Evolutionary conservation across 1,284 basidiomycete genomes (phyloP).

Genomic region (Heterobasidion irregulare): DNA sequence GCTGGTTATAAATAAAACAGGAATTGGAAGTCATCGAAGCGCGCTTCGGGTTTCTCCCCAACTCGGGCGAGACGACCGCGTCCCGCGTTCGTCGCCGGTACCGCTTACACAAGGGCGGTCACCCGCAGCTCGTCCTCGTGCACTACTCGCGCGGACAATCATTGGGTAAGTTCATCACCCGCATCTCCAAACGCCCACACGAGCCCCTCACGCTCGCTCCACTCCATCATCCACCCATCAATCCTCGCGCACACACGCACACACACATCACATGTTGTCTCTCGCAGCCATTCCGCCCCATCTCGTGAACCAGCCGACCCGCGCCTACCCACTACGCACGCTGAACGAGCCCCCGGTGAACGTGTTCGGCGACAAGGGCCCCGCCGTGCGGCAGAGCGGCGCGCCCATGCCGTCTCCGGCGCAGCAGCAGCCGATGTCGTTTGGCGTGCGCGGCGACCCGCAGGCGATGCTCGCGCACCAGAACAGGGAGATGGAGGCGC

Average conservation of each 20-base stretch:
- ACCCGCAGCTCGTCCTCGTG: slow-evolving; percentile 58
- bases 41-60: slow-evolving; percentile 70
- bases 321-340: slow-evolving; percentile 59
- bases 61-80: slow-evolving; percentile 45
- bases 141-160: slow-evolving; percentile 62
- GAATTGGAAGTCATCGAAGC: slow-evolving; percentile 68
- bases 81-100: slow-evolving; percentile 61
- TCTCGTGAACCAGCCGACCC: slow-evolving; percentile 37
- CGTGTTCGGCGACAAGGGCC: slow-evolving; percentile 53
- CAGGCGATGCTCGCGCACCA: slow-evolving; percentile 66
- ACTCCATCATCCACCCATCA: not conserved
- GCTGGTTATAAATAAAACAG: slow-evolving; percentile 22
- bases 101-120: slow-evolving; percentile 61
- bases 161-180: slow-evolving; percentile 38
- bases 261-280: not conserved
- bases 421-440: slow-evolving; percentile 4
- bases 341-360: slow-evolving; percentile 57
- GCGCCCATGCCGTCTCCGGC: slow-evolving; percentile 7
- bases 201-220: not conserved
- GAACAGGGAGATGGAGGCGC: slow-evolving; percentile 57
- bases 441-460: slow-evolving; percentile 21
- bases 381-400: slow-evolving; percentile 5
- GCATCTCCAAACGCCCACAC: not conserved
- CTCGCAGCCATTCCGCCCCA: slow-evolving; percentile 9
- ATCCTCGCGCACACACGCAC: too few relatives aligned